phyloP scores from a whole-genome alignment of 345 rosid genomes.

The Gossypium mustelinum region DNA sequence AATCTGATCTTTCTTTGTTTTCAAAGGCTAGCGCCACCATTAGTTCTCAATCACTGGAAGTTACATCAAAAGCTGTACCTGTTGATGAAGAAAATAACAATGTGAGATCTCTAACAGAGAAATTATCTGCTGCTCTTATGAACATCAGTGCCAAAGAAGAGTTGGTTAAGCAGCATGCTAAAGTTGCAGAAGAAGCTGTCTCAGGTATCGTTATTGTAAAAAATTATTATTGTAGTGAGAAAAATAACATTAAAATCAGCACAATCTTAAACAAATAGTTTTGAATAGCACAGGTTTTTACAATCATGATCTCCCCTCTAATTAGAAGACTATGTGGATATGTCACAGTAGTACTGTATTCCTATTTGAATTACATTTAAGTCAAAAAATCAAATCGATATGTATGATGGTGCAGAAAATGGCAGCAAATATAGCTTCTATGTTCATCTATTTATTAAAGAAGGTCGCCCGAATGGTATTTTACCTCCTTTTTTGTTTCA shows the following conservation, averaged over 20 bases:
- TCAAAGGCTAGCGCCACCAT: slow-evolving; percentile 33
- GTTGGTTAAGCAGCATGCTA: slow-evolving; percentile 79
- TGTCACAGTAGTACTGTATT: too few relatives aligned
- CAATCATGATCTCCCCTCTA: too few relatives aligned
- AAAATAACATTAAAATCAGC: background rate
- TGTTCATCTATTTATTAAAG: too few relatives aligned
- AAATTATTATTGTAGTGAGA: background rate
- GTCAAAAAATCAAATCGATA: too few relatives aligned
- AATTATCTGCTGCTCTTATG: slow-evolving; percentile 75
- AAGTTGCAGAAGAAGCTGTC: slow-evolving; percentile 98
- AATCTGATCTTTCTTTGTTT: slow-evolving; percentile 21
- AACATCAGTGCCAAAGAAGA: slow-evolving; percentile 77
- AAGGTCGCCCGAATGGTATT: too few relatives aligned
- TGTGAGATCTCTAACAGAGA: slow-evolving; percentile 48
- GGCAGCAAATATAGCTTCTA: too few relatives aligned
- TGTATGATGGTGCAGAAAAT: too few relatives aligned
- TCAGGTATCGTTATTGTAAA: slow-evolving; percentile 41
- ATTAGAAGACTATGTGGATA: too few relatives aligned
- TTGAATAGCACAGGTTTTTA: too few relatives aligned
- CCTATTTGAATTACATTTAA: too few relatives aligned
- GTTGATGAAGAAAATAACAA: slow-evolving; percentile 51
- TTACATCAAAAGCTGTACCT: slow-evolving; percentile 39
- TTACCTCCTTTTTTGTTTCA: too few relatives aligned
- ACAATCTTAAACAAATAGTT: too few relatives aligned
- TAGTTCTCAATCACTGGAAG: slow-evolving; percentile 59